Conservation (phyloP, 2,329 filamentous ascomycete genomes). For the Sclerotinia minor region DNA sequence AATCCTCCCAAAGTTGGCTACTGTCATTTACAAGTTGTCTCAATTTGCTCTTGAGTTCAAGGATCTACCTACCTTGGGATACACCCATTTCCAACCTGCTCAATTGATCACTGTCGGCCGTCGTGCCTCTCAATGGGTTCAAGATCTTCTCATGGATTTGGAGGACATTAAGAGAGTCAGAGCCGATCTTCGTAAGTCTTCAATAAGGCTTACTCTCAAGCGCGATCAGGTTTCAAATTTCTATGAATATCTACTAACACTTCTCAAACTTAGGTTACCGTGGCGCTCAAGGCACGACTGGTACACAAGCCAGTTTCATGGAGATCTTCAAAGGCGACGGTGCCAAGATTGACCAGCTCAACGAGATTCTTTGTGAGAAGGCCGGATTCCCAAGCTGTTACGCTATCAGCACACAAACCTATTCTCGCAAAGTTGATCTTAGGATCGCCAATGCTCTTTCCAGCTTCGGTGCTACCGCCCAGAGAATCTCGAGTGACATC, state of each 20-base stretch:
- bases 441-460: conserved; percentile 77
- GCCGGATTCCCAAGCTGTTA: conserved; percentile 54
- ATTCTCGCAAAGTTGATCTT: conserved; percentile 80
- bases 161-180: conserved; percentile 69
- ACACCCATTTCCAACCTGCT: conserved; percentile 70
- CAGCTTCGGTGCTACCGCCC: conserved; percentile 75
- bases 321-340: conserved; percentile 53
- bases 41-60: conserved; percentile 74
- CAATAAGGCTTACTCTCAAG: not conserved
- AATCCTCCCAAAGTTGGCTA: conserved; percentile 75
- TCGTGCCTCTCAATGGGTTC: conserved; percentile 65
- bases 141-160: conserved; percentile 75
- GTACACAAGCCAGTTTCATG: conserved; percentile 43
- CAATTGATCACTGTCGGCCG: conserved; percentile 46
- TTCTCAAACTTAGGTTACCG: conserved; percentile 54
- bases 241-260: not conserved
- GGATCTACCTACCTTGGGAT: conserved; percentile 69
- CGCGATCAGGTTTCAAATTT: not conserved
- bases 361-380: conserved; percentile 57
- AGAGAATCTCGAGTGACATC: conserved; percentile 74
- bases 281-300: conserved; percentile 61
- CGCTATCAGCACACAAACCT: conserved; percentile 62
- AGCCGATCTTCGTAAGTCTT: conserved; percentile 45
- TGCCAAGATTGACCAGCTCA: conserved; percentile 55
- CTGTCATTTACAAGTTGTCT: conserved; percentile 72